Conservation (phyloP, 352 stramenopile genomes). For the Pseudoperonospora humuli region DNA sequence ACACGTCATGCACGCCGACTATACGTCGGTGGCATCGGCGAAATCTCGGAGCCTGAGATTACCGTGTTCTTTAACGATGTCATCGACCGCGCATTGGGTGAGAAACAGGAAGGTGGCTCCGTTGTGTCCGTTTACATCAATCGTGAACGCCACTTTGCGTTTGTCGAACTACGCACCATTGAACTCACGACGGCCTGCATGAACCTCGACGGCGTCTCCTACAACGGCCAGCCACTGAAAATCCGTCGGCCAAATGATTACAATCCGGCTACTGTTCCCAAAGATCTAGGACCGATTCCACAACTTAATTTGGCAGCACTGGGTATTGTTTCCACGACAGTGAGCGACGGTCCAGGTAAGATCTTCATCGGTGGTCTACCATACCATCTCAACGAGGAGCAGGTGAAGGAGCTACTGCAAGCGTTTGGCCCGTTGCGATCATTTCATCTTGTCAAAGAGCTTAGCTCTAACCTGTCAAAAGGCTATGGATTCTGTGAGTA, state of each 20-base stretch:
- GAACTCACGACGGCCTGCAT: conserved; percentile 95
- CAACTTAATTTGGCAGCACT: conserved; percentile 86
- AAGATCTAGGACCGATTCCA: conserved; percentile 78
- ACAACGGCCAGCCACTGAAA: conserved; percentile 91
- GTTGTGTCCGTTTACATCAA: conserved; percentile 94
- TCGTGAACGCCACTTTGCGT: conserved; percentile 93
- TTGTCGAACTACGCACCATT: conserved; percentile 96
- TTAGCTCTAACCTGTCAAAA: conserved; percentile 88
- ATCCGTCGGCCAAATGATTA: conserved; percentile 97
- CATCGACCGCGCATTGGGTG: conserved; percentile 77
- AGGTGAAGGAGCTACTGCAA: conserved; percentile 92
- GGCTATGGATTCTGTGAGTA: conserved; percentile 99
- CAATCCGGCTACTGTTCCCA: conserved; percentile 87
- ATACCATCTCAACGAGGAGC: conserved; percentile 94
- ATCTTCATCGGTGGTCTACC: conserved; percentile 97
- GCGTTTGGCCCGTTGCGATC: conserved; percentile 92
- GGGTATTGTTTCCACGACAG: conserved; percentile 92
- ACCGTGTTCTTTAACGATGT: conserved; percentile 89
- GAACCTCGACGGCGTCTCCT: conserved; percentile 92
- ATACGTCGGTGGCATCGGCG: conserved; percentile 93
- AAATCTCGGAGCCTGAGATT: conserved; percentile 83
- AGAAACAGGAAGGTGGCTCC: conserved; percentile 63
- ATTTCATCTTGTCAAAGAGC: conserved; percentile 95
- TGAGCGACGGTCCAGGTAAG: conserved; percentile 96
- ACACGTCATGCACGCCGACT: conserved; percentile 93